Conservation (phyloP, 345 rosid species). For the Salix arbutifolia region DNA sequence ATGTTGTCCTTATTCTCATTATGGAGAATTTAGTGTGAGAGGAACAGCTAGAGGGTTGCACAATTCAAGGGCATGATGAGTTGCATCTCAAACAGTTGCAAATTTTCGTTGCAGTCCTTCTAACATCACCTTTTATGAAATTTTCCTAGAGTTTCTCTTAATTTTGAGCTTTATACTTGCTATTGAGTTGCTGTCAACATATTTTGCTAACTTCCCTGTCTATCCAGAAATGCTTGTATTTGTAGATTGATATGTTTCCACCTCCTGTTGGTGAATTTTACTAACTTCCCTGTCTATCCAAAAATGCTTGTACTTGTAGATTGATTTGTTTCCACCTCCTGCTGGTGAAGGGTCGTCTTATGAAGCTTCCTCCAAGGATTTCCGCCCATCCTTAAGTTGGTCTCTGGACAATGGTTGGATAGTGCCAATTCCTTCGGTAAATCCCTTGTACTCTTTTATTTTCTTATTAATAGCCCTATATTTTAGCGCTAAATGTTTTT, state of each 20-base stretch:
- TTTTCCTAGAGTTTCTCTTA: not conserved
- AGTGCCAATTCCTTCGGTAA: slow-evolving; percentile 28
- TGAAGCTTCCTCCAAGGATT: slow-evolving; percentile 37
- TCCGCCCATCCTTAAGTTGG: slow-evolving; percentile 69
- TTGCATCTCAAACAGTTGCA: no score
- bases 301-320: slow-evolving; percentile 21
- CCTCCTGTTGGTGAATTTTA: slow-evolving; percentile 50
- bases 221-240: not conserved
- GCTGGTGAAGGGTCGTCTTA: slow-evolving; percentile 50
- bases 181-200: not conserved
- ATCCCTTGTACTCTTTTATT: not conserved
- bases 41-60: no score
- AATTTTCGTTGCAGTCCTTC: no score
- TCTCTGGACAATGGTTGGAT: slow-evolving; percentile 49
- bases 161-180: not conserved
- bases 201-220: not conserved
- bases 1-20: no score
- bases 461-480: slow-evolving; percentile 1
- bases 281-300: not conserved
- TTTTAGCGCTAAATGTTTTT: not conserved
- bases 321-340: slow-evolving; percentile 51
- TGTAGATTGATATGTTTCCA: slow-evolving; percentile 46
- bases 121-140: no score
- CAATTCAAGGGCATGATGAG: no score
- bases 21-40: no score